Evolutionary conservation across 345 rosid genomes (phyloP), one percentile per base, ranked within the genome.

Genomic region (Kandelia obovata): DNA sequence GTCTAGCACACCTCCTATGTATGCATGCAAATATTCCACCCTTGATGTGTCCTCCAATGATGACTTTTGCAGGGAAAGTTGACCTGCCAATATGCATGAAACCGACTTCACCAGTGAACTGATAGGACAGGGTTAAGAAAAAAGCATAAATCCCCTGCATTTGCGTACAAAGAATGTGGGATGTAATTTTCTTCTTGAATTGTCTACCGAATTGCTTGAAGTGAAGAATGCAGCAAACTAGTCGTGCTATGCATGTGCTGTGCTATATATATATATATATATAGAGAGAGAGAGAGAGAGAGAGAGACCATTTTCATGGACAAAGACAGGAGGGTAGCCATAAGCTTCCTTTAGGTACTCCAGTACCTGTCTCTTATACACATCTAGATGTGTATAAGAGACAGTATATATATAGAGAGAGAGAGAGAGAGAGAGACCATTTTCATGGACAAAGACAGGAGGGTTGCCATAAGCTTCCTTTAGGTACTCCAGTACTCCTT

Each of bases 271-370:
- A 28, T 2, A 28, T 3, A 28, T 28, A 28, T 28, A 28, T 28
- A 28, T 21, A 21, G 0, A 21, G 28, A 27, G 28, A 28, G 30
- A 28, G 30, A 28, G 19, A 35, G 65, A 30, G 64, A 6, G 67
- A 59, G 72, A 37, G 47, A 68, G 9, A 83, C 88, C 88, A 68
- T 79, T 83, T 76, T 84, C 85, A 20, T 84, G 83, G 70, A 84
- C 75, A 57, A 68, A 74, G 6, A 77, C 61, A 3, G 82, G 78
- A 51, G 83, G 86, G 63, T 83, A 80, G 49, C 78, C 86, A 62
- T 77, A 83, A 67, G 53, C 52, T 59, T 64, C 55, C 76, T 83
- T 77, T 43, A 79, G 49, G 73, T 72, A 67, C 71, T 74, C 78
- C 76, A 83, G 67, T 17, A 75, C 52, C n/a, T n/a, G n/a, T n/a